Percentiles rank a stretch among this genome's conserved stretches.
Evolutionary conservation across 495 filamentous ascomycete species (phyloP).

Genomic region (Neurospora pannonica): DNA sequence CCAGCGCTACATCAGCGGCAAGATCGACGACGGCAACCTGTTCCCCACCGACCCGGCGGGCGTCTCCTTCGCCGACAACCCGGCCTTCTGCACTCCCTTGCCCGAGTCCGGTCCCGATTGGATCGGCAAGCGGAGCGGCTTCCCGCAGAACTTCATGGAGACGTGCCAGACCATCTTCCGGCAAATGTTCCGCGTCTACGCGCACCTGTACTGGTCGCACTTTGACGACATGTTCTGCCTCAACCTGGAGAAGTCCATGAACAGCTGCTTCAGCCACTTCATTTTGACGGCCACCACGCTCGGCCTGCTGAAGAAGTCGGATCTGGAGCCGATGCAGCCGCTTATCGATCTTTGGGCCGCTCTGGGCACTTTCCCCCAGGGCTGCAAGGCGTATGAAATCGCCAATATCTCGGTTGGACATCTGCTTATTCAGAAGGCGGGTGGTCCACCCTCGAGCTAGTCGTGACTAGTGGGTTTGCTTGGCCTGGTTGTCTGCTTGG

Average conservation of each 20-base stretch:
- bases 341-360: constrained; percentile 83
- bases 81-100: constrained; percentile 47
- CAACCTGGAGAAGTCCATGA: constrained; percentile 73
- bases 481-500: not conserved
- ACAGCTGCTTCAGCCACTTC: constrained; percentile 93
- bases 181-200: constrained; percentile 95
- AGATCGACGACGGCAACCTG: constrained; percentile 74
- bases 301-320: constrained; percentile 71
- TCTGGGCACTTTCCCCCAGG: constrained; percentile 70
- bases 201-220: constrained; percentile 81
- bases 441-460: constrained; percentile 15
- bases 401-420: constrained; percentile 41
- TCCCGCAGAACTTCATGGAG: constrained; percentile 76
- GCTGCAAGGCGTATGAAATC: constrained; percentile 48
- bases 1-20: constrained; percentile 86
- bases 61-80: constrained; percentile 47
- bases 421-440: constrained; percentile 34
- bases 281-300: constrained; percentile 80
- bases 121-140: constrained; percentile 81
- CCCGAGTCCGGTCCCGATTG: constrained; percentile 51
- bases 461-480: not conserved
- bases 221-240: constrained; percentile 77
- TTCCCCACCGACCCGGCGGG: constrained; percentile 69
- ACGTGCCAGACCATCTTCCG: constrained; percentile 88
- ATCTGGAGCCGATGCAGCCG: constrained; percentile 89